Evolutionary conservation across 2,329 filamentous ascomycete species (phyloP).

Genomic region (Scytalidium sp.): DNA sequence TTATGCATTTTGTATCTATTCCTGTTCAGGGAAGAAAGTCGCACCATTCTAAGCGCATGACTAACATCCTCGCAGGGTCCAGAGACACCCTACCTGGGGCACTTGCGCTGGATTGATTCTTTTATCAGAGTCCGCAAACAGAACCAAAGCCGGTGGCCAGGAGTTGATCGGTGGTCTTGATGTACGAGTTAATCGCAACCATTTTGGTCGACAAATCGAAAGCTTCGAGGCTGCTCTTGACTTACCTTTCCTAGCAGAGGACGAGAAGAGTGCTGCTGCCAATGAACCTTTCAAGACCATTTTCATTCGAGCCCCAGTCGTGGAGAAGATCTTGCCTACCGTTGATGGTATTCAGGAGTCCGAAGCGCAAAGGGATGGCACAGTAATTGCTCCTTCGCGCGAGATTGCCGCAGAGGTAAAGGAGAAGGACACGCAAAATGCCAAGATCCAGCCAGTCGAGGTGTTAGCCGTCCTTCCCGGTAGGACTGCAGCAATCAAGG

Average conservation of each 20-base stretch:
- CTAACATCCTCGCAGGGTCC: slow-evolving; percentile 46
- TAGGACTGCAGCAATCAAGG: slow-evolving; percentile 35
- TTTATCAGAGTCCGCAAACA: slow-evolving; percentile 82
- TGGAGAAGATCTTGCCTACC: slow-evolving; percentile 70
- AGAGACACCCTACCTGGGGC: slow-evolving; percentile 85
- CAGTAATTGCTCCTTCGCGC: slow-evolving; percentile 25
- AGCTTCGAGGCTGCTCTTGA: slow-evolving; percentile 78
- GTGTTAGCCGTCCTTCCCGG: slow-evolving; percentile 50
- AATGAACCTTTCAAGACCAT: slow-evolving; percentile 70
- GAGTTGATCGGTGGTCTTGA: slow-evolving; percentile 89
- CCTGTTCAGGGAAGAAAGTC: too few relatives aligned
- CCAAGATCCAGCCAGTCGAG: slow-evolving; percentile 33
- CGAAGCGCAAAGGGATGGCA: slow-evolving; percentile 39
- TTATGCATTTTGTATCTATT: too few relatives aligned
- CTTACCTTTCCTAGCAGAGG: slow-evolving; percentile 62
- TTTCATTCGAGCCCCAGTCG: slow-evolving; percentile 92
- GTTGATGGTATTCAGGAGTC: slow-evolving; percentile 27
- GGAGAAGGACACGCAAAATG: slow-evolving; percentile 13
- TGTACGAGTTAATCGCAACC: slow-evolving; percentile 88
- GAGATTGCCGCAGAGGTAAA: slow-evolving; percentile 13
- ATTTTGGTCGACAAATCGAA: slow-evolving; percentile 91
- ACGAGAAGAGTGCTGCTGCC: slow-evolving; percentile 4
- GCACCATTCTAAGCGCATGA: slow-evolving; percentile 4
- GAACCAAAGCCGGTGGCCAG: slow-evolving; percentile 86
- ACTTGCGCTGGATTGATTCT: slow-evolving; percentile 94